phyloP scores from a whole-genome alignment of 2,329 filamentous ascomycete species.

The Penicillium sclerotigenum region DNA sequence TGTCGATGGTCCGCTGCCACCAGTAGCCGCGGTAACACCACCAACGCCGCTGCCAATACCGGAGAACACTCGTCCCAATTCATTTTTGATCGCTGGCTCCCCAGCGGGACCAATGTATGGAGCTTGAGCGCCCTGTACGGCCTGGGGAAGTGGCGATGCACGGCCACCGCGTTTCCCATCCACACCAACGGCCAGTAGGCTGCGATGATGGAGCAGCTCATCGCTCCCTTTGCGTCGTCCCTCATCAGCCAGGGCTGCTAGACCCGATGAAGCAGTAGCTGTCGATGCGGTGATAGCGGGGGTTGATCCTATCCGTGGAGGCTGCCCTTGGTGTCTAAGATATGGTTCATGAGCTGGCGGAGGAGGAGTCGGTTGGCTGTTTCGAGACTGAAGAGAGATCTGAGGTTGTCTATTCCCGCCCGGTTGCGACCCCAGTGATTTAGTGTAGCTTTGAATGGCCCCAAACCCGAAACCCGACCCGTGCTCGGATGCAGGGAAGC shows the following conservation, averaged over 20 bases:
- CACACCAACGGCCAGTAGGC: constrained; percentile 66
- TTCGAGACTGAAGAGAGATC: constrained; percentile 35
- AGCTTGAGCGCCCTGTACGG: constrained; percentile 85
- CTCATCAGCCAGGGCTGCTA: constrained; percentile 34
- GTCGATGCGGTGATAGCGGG: constrained; percentile 24
- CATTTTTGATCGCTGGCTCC: constrained; percentile 88
- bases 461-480: constrained; percentile 38
- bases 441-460: constrained; percentile 42
- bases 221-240: constrained; percentile 50
- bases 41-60: constrained; percentile 76
- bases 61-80: constrained; percentile 91
- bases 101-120: constrained; percentile 73
- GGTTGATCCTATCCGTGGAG: constrained; percentile 35
- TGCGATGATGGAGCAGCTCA: constrained; percentile 60
- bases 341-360: constrained; percentile 37
- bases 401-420: constrained; percentile 33
- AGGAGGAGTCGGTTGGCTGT: constrained; percentile 33
- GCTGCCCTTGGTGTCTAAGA: constrained; percentile 30
- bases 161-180: constrained; percentile 80
- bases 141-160: constrained; percentile 84
- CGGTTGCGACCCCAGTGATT: constrained; percentile 41
- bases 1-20: constrained; percentile 53
- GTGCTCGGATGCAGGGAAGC: constrained; percentile 33
- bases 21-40: constrained; percentile 48
- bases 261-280: constrained; percentile 27